phyloP scores from a whole-genome alignment of 139 green algal species.

The Chlorella sp. region DNA sequence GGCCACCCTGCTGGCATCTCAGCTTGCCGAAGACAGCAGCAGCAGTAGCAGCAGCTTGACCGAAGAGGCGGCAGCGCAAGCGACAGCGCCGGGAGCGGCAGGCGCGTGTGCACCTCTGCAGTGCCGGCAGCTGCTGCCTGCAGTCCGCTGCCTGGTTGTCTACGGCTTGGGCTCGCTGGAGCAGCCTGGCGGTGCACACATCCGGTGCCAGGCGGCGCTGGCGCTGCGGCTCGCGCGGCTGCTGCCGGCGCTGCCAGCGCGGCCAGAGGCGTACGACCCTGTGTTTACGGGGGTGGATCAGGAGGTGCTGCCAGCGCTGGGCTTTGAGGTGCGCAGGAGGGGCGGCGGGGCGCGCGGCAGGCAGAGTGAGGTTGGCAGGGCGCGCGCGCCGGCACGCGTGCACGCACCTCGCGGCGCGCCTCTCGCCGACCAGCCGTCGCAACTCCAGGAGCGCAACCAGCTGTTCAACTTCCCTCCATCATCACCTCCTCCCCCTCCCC shows the following conservation, averaged over 20 bases:
- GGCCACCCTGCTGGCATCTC: too few relatives aligned
- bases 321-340: slow-evolving; percentile 26
- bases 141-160: slow-evolving; percentile 39
- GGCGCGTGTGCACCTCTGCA: not conserved
- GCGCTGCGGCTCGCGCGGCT: slow-evolving; percentile 43
- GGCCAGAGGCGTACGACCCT: slow-evolving; percentile 53
- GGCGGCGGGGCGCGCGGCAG: not conserved
- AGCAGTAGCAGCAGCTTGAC: not conserved
- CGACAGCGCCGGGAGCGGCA: not conserved
- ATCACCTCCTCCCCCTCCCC: not conserved
- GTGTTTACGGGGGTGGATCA: slow-evolving; percentile 45
- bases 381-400: not conserved
- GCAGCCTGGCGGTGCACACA: slow-evolving; percentile 27
- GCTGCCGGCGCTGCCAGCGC: slow-evolving; percentile 9
- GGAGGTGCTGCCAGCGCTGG: slow-evolving; percentile 32
- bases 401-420: not conserved
- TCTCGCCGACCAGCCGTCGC: too few relatives aligned
- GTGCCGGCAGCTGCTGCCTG: not conserved
- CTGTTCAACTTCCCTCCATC: not conserved
- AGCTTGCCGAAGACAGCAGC: not conserved
- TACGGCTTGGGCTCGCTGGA: slow-evolving; percentile 60
- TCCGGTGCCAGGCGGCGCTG: slow-evolving; percentile 56
- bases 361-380: not conserved
- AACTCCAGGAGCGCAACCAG: not conserved
- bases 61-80: not conserved